These are phyloP conservation scores for Phytophthora parvispora DNA, from an alignment of 352 stramenopile species.

Conservation along the genomic window DNA sequence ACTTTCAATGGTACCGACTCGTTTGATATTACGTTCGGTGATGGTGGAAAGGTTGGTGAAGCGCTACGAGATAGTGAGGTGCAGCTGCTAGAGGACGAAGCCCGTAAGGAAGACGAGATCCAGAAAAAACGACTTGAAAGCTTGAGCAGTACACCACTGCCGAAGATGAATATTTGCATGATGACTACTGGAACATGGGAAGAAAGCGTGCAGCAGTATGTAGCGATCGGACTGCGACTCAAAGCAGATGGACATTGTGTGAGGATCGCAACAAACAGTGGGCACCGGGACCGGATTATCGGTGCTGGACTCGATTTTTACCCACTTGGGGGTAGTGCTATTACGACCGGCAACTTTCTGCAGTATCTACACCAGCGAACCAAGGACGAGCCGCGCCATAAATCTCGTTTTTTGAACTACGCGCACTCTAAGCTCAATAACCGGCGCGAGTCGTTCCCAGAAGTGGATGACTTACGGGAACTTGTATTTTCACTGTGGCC, in stretches of 20 bases:
- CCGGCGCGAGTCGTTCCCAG: constrained; percentile 46
- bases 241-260: constrained; percentile 90
- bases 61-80: constrained; percentile 37
- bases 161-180: constrained; percentile 80
- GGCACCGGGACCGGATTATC: constrained; percentile 76
- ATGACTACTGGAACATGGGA: constrained; percentile 74
- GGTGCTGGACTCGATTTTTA: constrained; percentile 75
- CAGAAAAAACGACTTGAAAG: constrained; percentile 35
- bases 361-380: constrained; percentile 49
- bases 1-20: constrained; percentile 42
- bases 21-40: constrained; percentile 42
- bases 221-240: constrained; percentile 81
- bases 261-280: constrained; percentile 88
- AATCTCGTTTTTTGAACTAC: constrained; percentile 42
- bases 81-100: constrained; percentile 28
- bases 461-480: constrained; percentile 58
- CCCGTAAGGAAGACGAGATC: constrained; percentile 26
- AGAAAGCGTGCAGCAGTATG: constrained; percentile 79
- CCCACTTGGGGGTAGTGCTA: constrained; percentile 61
- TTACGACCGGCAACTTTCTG: constrained; percentile 61
- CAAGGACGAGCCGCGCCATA: constrained; percentile 43
- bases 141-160: constrained; percentile 34
- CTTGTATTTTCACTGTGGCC: constrained; percentile 73
- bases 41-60: constrained; percentile 33
- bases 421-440: constrained; percentile 42